Percentiles rank a stretch among this genome's conserved stretches.
Evolutionary conservation across 1,284 basidiomycete genomes (phyloP).

Genomic region (Tilletiopsis washingtonensis): DNA sequence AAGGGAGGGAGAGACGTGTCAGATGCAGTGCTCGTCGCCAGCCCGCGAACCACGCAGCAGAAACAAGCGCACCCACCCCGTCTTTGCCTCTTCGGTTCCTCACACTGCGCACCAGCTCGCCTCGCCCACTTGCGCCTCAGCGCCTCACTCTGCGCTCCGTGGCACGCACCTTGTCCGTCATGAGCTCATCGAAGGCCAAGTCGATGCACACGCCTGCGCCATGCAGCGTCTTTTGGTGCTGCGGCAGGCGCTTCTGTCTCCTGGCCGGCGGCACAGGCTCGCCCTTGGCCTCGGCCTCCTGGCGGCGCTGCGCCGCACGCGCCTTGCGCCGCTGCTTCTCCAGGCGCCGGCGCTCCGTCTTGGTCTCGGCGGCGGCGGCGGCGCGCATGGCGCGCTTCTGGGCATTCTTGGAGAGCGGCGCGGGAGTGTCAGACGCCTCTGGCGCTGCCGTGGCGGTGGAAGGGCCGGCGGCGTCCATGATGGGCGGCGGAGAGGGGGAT

Average conservation of each 20-base stretch:
- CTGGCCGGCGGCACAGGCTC: background rate
- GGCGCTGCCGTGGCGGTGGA: too few species aligned
- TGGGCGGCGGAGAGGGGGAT: too few species aligned
- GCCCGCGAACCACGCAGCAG: too few species aligned
- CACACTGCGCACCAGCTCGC: background rate
- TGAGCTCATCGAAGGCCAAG: slow-evolving; percentile 85
- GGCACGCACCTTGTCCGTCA: slow-evolving; percentile 75
- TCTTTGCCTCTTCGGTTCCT: background rate
- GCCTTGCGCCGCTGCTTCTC: background rate
- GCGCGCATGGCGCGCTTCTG: background rate
- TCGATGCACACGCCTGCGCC: slow-evolving; percentile 67
- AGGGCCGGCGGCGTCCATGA: too few species aligned
- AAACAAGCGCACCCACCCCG: too few species aligned
- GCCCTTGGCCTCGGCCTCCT: background rate
- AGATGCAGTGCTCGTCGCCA: background rate
- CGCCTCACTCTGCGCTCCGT: too few species aligned
- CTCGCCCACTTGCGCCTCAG: background rate
- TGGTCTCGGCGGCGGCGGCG: background rate
- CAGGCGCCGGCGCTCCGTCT: background rate
- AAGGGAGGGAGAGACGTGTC: background rate
- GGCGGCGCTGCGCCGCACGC: background rate
- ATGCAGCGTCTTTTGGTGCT: slow-evolving; percentile 45
- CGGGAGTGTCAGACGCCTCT: too few species aligned
- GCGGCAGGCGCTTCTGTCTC: background rate
- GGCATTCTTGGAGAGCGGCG: slow-evolving; percentile 3